Percentiles rank a stretch among this genome's conserved stretches.
Evolutionary conservation across 768 basidiomycete species (phyloP).

Genomic region (Pleurotus sapidus): DNA sequence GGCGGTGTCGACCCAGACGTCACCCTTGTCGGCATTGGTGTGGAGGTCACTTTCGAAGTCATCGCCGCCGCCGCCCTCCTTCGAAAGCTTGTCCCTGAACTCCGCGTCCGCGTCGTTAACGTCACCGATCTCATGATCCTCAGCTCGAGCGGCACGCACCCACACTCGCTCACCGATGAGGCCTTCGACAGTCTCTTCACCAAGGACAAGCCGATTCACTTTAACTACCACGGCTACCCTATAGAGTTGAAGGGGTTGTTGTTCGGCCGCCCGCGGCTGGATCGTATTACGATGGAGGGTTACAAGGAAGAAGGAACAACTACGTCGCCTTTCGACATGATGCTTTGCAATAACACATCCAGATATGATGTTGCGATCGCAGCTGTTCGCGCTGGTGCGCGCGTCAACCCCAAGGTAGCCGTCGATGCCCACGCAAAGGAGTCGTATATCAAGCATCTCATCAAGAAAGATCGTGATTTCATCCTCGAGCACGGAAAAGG

Average conservation of each 20-base stretch:
- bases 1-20: constrained; percentile 72
- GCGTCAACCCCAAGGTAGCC: constrained; percentile 50
- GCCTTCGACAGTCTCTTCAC: constrained; percentile 76
- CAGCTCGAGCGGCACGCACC: constrained; percentile 63
- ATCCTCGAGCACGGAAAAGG: constrained; percentile 59
- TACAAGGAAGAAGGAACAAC: constrained; percentile 78
- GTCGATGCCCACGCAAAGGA: constrained; percentile 56
- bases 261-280: constrained; percentile 48
- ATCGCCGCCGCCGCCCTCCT: constrained; percentile 83
- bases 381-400: constrained; percentile 56
- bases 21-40: constrained; percentile 84
- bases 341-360: constrained; percentile 68
- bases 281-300: constrained; percentile 55
- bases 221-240: constrained; percentile 86
- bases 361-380: constrained; percentile 63
- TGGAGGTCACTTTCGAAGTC: constrained; percentile 87
- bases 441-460: constrained; percentile 57
- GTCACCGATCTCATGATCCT: constrained; percentile 90
- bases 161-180: constrained; percentile 62
- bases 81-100: constrained; percentile 60
- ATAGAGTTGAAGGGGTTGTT: constrained; percentile 68
- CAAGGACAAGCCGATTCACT: constrained; percentile 59
- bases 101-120: constrained; percentile 86
- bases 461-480: constrained; percentile 59
- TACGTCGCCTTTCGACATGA: constrained; percentile 84